A percentile compares a stretch with the other conserved stretches of the same genome.
Conservation (phyloP, 257 asterid genomes). For the Leptodermis oblonga region DNA sequence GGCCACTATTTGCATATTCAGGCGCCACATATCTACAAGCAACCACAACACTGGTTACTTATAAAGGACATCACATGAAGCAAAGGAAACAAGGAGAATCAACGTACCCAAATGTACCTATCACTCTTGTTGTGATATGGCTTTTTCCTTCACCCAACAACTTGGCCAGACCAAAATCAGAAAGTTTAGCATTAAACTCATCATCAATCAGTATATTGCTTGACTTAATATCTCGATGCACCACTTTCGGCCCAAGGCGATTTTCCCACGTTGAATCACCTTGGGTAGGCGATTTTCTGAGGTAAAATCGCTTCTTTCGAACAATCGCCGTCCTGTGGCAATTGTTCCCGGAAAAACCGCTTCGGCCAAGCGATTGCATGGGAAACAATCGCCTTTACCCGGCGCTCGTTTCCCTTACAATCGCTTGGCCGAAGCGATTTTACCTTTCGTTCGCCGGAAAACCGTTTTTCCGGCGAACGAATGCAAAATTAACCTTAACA, state of each 20-base stretch:
- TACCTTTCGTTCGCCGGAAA: too few species aligned
- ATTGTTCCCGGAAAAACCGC: too few species aligned
- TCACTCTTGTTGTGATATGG: constrained; percentile 80
- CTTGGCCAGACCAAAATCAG: constrained; percentile 93
- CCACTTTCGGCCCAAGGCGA: constrained; percentile 26
- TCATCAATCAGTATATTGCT: constrained; percentile 23
- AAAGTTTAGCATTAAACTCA: constrained; percentile 74
- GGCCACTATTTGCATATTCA: constrained; percentile 19
- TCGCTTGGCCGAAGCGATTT: too few species aligned
- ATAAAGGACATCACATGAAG: not conserved
- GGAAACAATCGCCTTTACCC: too few species aligned
- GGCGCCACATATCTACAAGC: constrained; percentile 1
- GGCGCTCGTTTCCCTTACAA: too few species aligned
- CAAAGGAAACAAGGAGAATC: not conserved
- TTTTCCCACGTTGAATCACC: too few species aligned
- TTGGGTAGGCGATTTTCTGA: too few species aligned
- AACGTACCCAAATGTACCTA: constrained; percentile 91
- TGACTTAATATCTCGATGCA: constrained; percentile 22
- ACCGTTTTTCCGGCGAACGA: too few species aligned
- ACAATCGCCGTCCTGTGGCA: too few species aligned
- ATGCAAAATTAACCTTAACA: too few species aligned
- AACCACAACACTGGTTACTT: not conserved
- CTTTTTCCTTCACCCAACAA: constrained; percentile 74
- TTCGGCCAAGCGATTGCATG: too few species aligned
- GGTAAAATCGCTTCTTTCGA: too few species aligned